Evolutionary conservation across 495 filamentous ascomycete species (phyloP).

Genomic region (Penicillium steckii): DNA sequence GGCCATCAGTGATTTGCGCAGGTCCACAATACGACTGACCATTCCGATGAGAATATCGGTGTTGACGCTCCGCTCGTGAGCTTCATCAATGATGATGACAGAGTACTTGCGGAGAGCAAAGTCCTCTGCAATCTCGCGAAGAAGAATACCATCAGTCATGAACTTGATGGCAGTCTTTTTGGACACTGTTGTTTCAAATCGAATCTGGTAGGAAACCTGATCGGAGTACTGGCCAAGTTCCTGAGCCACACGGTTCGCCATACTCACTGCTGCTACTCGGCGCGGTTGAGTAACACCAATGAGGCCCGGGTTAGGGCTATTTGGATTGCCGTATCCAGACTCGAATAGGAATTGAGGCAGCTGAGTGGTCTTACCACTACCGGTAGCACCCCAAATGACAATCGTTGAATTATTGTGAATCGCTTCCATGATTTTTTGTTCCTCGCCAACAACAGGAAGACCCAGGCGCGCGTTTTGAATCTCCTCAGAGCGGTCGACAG

Average conservation of each 20-base stretch:
- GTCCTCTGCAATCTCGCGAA: conserved; percentile 88
- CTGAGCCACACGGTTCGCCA: conserved; percentile 86
- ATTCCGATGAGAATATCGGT: conserved; percentile 97
- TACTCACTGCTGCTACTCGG: conserved; percentile 89
- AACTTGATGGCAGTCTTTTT: conserved; percentile 93
- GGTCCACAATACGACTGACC: conserved; percentile 85
- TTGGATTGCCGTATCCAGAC: conserved; percentile 80
- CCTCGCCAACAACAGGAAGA: conserved; percentile 88
- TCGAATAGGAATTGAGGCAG: conserved; percentile 95
- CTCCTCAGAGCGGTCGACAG: conserved; percentile 65
- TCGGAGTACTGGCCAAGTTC: conserved; percentile 71
- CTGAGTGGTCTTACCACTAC: conserved; percentile 96
- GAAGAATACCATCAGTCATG: conserved; percentile 97
- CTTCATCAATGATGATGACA: conserved; percentile 92
- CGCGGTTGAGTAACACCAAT: conserved; percentile 95
- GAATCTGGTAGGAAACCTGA: conserved; percentile 88
- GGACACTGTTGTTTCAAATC: conserved; percentile 84
- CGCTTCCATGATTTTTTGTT: conserved; percentile 98
- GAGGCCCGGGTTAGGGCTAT: conserved; percentile 79
- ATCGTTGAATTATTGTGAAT: conserved; percentile 84
- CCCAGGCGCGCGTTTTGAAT: conserved; percentile 77
- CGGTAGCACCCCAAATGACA: conserved; percentile 93
- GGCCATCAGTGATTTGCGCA: conserved; percentile 62
- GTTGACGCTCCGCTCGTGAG: conserved; percentile 95
- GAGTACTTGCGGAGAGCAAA: conserved; percentile 93